Evolutionary conservation across 2,329 filamentous ascomycete species (phyloP).

Genomic region (Stromatinia cepivora): DNA sequence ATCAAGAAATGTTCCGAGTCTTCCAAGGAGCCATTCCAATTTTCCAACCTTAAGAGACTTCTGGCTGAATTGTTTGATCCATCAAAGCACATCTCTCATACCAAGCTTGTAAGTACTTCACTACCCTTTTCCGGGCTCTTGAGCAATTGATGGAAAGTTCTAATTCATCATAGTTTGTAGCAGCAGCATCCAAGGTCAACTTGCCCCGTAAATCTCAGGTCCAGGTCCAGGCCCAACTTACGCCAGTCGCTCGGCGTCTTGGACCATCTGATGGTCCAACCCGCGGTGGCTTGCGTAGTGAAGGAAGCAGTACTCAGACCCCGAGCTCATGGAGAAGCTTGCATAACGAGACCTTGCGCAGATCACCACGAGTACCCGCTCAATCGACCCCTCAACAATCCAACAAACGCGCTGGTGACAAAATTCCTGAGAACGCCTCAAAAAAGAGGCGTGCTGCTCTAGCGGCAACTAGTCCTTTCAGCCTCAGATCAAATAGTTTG

Average conservation of each 20-base stretch:
- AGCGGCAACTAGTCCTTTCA: constrained; percentile 15
- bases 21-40: constrained; percentile 5
- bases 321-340: constrained; percentile 18
- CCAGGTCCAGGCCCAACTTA: background rate
- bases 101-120: constrained; percentile 7
- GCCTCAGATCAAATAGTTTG: constrained; percentile 15
- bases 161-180: background rate
- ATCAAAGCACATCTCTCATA: constrained; percentile 13
- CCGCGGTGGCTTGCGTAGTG: background rate
- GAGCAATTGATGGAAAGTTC: background rate
- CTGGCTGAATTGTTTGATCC: constrained; percentile 11
- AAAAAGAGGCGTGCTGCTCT: constrained; percentile 12
- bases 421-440: background rate
- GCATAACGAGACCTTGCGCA: background rate
- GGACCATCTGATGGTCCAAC: background rate
- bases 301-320: constrained; percentile 19
- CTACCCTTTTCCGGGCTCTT: too few relatives aligned
- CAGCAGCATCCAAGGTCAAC: background rate
- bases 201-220: background rate
- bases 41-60: constrained; percentile 11
- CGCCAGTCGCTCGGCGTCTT: background rate
- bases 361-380: constrained; percentile 5
- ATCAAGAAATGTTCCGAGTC: constrained; percentile 19
- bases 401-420: constrained; percentile 11
- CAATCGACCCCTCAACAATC: constrained; percentile 11